Evolutionary conservation across 352 stramenopile genomes (phyloP).

Genomic region (Peronospora destructor): DNA sequence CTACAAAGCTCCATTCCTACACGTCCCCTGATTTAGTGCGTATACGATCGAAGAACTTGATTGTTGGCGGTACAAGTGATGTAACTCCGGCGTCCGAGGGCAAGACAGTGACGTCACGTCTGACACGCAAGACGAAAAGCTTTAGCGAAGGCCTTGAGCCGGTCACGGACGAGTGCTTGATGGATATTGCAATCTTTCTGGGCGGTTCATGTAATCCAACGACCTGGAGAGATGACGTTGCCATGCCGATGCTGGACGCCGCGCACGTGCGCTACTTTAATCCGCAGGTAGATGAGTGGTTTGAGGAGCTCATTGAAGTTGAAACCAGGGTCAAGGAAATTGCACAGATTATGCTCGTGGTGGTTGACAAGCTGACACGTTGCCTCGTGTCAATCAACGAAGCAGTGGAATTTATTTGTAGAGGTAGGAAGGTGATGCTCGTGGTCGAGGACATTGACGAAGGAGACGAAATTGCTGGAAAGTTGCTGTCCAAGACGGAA

Average conservation of each 20-base stretch:
- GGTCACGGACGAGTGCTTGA: constrained; percentile 19
- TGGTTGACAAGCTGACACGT: constrained; percentile 74
- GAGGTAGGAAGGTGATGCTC: constrained; percentile 59
- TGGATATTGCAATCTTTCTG: constrained; percentile 67
- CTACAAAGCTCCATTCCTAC: constrained; percentile 47
- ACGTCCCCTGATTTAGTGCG: constrained; percentile 57
- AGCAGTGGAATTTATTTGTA: constrained; percentile 81
- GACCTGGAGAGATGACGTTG: constrained; percentile 74
- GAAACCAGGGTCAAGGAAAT: constrained; percentile 78
- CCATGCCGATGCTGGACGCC: constrained; percentile 65
- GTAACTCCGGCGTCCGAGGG: background rate
- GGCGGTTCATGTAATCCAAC: constrained; percentile 86
- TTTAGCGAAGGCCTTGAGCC: constrained; percentile 47
- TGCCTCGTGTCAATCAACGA: constrained; percentile 85
- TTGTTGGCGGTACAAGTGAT: background rate
- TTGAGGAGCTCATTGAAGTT: constrained; percentile 74
- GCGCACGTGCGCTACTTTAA: constrained; percentile 79
- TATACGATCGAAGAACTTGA: constrained; percentile 23
- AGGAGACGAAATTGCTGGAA: constrained; percentile 45
- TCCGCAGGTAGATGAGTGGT: constrained; percentile 87
- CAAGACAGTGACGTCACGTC: constrained; percentile 14
- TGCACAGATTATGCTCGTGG: constrained; percentile 79
- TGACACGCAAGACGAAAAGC: constrained; percentile 44
- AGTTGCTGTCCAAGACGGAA: constrained; percentile 44
- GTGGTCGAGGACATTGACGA: constrained; percentile 74